Conservation (phyloP, 2,329 filamentous ascomycete genomes). For the Colletotrichum paranaense region DNA sequence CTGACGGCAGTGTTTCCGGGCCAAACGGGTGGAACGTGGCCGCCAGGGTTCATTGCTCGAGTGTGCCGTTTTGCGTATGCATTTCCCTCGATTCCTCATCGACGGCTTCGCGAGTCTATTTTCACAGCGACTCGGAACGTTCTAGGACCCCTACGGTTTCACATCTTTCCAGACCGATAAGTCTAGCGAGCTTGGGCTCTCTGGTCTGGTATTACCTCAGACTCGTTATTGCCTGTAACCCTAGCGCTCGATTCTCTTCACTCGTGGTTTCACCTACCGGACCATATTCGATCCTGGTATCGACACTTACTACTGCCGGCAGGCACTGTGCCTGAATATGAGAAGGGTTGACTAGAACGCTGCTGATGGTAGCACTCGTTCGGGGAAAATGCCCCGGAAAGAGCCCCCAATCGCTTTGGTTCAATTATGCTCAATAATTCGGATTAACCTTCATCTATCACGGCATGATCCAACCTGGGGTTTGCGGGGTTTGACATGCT, state of each 20-base stretch:
- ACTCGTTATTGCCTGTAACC: neutral
- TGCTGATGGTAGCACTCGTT: constrained; percentile 1
- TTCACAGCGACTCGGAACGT: constrained; percentile 18
- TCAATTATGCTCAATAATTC: constrained; percentile 14
- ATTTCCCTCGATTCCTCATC: neutral
- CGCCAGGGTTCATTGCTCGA: constrained; percentile 5
- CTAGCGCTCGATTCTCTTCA: neutral
- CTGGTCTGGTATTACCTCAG: neutral
- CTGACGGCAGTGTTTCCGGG: neutral
- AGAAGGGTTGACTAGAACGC: neutral
- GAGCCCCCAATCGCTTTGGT: constrained; percentile 8
- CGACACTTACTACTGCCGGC: neutral
- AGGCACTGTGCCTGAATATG: neutral
- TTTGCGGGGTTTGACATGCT: constrained; percentile 3
- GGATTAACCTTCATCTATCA: neutral
- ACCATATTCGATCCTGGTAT: neutral
- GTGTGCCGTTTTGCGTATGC: neutral
- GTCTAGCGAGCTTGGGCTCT: constrained; percentile 6
- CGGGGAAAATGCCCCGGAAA: constrained; percentile 19
- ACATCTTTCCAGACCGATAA: neutral
- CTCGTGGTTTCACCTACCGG: constrained; percentile 16
- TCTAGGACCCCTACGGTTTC: constrained; percentile 27
- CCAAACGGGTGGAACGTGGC: constrained; percentile 28
- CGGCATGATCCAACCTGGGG: constrained; percentile 25
- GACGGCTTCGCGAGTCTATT: constrained; percentile 2